Base-by-base conservation (phyloP, 495 filamentous ascomycete genomes). In the Cercophora samala region DNA sequence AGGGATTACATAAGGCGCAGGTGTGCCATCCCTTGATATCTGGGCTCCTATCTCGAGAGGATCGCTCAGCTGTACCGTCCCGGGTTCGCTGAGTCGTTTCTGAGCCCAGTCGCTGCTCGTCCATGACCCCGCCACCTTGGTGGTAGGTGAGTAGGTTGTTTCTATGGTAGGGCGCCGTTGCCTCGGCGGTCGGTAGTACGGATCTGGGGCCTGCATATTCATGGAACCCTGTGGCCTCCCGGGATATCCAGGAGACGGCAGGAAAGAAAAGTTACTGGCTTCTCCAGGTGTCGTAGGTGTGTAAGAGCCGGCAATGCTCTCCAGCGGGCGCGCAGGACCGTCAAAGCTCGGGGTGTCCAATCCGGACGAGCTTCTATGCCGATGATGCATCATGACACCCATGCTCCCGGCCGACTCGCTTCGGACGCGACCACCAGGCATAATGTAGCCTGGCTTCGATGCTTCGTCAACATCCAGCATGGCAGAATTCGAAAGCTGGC, bases 161-260 rank as follows among this genome's bases (percentile, higher is more conserved):
- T 91, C 90, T 2, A 83, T 69, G 9, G 85, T 88, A 53, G 78
- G 81, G 64, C 88, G 84, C 46, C 89, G 84, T 54, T 87, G 83
- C 65, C 93, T 80, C 6, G 93, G 93, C 8, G 92, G 91, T 6
- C 93, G 90, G 70, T 96, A 97, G 72, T 92, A 97, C 0, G 89
- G 90, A 72, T 91, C 90, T 19, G 85, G 79, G 1, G 83, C 81
- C 66, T 84, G 84, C 19, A 84, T 79, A 58, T 78, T 81, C 23
- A 74, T 68, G 37, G 77, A 79, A 54, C 75, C 79, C 5, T 81
- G 81, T 4, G 79, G 78, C 15, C 72, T 75, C 23, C 70, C 75
- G 17, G 72, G 75, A 5, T 80, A 70, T 29, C 73, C 79, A 1
- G 84, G 82, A 9, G 87, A 89, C 22, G 89, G 83, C 26, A 88